Evolutionary conservation across 2,329 filamentous ascomycete genomes (phyloP).

Genomic region (Aotearoamyces nothofagi): DNA sequence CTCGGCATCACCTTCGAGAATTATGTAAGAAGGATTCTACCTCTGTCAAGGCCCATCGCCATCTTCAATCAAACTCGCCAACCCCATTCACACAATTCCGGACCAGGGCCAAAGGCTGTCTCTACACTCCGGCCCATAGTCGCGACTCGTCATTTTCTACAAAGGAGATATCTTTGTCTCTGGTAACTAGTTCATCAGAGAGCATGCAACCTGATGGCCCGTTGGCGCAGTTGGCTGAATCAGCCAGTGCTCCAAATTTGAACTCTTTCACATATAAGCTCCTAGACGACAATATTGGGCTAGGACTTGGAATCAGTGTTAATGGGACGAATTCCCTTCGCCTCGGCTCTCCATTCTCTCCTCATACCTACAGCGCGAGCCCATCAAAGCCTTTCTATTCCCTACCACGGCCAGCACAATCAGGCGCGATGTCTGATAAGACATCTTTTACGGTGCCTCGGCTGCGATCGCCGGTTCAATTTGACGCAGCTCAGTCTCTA

Average conservation of each 20-base stretch:
- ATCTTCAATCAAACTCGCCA: slow-evolving; percentile 34
- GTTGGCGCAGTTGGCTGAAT: slow-evolving; percentile 43
- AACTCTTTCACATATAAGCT: too few species aligned
- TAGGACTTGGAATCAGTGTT: too few species aligned
- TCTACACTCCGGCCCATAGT: slow-evolving; percentile 29
- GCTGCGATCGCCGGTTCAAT: slow-evolving; percentile 16
- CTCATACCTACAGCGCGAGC: slow-evolving; percentile 46
- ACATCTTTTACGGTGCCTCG: slow-evolving; percentile 3
- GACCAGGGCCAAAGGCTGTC: slow-evolving; percentile 32
- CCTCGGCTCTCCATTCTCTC: slow-evolving; percentile 38
- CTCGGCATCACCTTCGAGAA: slow-evolving; percentile 44
- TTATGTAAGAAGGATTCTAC: slow-evolving; percentile 38
- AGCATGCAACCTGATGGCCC: slow-evolving; percentile 49
- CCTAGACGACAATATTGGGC: too few species aligned
- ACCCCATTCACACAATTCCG: slow-evolving; percentile 38
- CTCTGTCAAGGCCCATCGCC: slow-evolving; percentile 26
- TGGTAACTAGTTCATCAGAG: slow-evolving; percentile 46
- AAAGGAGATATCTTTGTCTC: slow-evolving; percentile 46
- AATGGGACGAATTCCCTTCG: slow-evolving; percentile 18
- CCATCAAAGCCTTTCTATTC: slow-evolving; percentile 25
- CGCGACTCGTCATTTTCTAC: slow-evolving; percentile 35
- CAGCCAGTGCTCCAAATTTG: too few species aligned
- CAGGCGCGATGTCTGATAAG: slow-evolving; percentile 5
- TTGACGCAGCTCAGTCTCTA: slow-evolving; percentile 12
- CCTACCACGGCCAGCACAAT: slow-evolving; percentile 6